phyloP scores from a whole-genome alignment of 2,329 filamentous ascomycete genomes.

The Metarhizium album region DNA sequence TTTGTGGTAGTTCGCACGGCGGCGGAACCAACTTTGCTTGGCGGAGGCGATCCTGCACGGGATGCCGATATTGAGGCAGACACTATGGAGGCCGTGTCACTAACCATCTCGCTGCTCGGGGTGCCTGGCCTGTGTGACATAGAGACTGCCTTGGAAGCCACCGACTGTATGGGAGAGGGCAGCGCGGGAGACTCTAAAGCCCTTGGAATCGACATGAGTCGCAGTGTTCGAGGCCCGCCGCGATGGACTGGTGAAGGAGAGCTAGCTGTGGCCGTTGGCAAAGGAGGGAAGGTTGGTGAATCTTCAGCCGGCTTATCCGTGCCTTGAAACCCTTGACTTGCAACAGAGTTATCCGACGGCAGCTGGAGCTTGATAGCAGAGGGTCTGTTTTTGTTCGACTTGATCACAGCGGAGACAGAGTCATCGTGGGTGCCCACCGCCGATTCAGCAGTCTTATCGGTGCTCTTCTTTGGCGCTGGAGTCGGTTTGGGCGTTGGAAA shows the following conservation, averaged over 20 bases:
- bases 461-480: conserved; percentile 20
- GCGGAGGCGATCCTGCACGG: conserved; percentile 61
- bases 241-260: conserved; percentile 40
- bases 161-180: conserved; percentile 20
- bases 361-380: not conserved
- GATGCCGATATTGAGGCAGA: conserved; percentile 59
- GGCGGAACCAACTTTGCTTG: conserved; percentile 53
- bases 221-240: conserved; percentile 51
- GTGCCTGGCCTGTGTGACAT: conserved; percentile 51
- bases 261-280: conserved; percentile 33
- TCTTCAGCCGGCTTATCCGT: conserved; percentile 10
- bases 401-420: not conserved
- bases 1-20: conserved; percentile 62
- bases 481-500: conserved; percentile 25
- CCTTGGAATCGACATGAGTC: conserved; percentile 50
- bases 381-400: not conserved
- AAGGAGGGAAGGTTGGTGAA: conserved; percentile 36
- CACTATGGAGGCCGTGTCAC: conserved; percentile 65
- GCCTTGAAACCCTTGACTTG: not conserved
- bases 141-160: conserved; percentile 20
- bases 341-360: not conserved
- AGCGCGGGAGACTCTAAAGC: conserved; percentile 39
- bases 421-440: conserved; percentile 11
- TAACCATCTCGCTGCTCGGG: conserved; percentile 61
- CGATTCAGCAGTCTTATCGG: conserved; percentile 19